Evolutionary conservation across 2,329 filamentous ascomycete species (phyloP).

Genomic region (Coniochaeta ligniaria): DNA sequence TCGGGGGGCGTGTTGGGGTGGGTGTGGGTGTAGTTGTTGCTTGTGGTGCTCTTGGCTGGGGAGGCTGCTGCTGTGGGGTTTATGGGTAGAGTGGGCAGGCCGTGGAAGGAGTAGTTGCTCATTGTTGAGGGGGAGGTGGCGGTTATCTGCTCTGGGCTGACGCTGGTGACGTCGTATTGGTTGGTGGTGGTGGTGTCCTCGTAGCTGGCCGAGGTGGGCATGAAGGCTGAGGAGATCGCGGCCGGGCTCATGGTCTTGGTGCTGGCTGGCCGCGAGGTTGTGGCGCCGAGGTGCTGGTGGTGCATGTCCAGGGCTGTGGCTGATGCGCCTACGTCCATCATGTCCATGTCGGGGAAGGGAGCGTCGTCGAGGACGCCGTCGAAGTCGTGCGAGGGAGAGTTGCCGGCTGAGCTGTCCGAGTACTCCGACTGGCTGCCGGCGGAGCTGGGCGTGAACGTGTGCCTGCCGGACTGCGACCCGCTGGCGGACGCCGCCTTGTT

Average conservation of each 20-base stretch:
- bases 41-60: conserved; percentile 41
- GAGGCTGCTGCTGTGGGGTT: conserved; percentile 21
- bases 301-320: background rate
- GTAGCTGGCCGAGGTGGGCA: conserved; percentile 18
- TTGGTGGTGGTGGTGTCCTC: background rate
- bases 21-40: conserved; percentile 39
- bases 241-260: conserved; percentile 27
- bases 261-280: conserved; percentile 24
- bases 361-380: conserved; percentile 29
- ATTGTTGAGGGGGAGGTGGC: conserved; percentile 36
- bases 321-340: conserved; percentile 7
- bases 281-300: background rate
- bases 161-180: background rate
- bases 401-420: conserved; percentile 47
- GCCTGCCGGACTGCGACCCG: conserved; percentile 5
- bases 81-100: background rate
- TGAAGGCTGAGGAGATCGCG: conserved; percentile 28
- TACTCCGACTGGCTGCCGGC: conserved; percentile 46
- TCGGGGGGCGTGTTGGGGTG: conserved; percentile 42
- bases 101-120: conserved; percentile 27
- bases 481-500: conserved; percentile 34
- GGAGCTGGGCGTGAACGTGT: conserved; percentile 36
- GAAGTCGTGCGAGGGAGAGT: conserved; percentile 41
- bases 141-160: conserved; percentile 17
- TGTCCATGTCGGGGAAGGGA: conserved; percentile 18